phyloP scores from a whole-genome alignment of 768 basidiomycete species.

The Phanerochaete sordida region DNA sequence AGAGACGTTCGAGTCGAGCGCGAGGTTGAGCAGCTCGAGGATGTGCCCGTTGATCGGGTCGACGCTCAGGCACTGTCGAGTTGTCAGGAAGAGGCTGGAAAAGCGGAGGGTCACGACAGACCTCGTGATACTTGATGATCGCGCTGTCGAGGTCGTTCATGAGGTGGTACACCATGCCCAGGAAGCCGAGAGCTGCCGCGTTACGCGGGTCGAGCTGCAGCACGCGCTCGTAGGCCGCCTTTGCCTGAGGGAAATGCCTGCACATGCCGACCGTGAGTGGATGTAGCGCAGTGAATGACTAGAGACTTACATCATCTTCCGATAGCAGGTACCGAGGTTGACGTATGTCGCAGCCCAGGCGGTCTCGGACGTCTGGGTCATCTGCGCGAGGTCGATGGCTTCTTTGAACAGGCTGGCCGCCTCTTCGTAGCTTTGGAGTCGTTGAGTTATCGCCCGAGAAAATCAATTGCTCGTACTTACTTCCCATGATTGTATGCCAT shows the following conservation, averaged over 20 bases:
- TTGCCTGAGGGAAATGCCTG: slow-evolving; percentile 57
- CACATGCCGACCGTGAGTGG: background rate
- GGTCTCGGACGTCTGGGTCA: slow-evolving; percentile 79
- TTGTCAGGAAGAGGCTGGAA: background rate
- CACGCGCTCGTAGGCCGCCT: slow-evolving; percentile 70
- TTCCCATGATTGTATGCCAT: slow-evolving; percentile 85
- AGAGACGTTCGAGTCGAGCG: slow-evolving; percentile 48
- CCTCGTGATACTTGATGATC: slow-evolving; percentile 92
- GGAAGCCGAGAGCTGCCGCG: slow-evolving; percentile 75
- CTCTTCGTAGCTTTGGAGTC: slow-evolving; percentile 55
- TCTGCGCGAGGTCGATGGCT: slow-evolving; percentile 77
- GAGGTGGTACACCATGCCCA: slow-evolving; percentile 87
- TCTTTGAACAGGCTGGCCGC: slow-evolving; percentile 71
- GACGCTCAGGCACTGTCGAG: slow-evolving; percentile 63
- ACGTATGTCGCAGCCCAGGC: slow-evolving; percentile 89
- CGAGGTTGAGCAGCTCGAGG: slow-evolving; percentile 77
- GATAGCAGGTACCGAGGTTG: slow-evolving; percentile 87
- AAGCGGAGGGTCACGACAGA: slow-evolving; percentile 29
- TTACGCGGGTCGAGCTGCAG: slow-evolving; percentile 86
- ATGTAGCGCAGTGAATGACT: background rate
- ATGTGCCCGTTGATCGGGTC: slow-evolving; percentile 82
- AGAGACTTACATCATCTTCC: slow-evolving; percentile 69
- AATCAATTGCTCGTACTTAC: slow-evolving; percentile 39
- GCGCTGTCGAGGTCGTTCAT: slow-evolving; percentile 71
- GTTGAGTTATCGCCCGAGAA: background rate